Conservation (phyloP, 139 green algal genomes). For the Coelastrella sp. region DNA sequence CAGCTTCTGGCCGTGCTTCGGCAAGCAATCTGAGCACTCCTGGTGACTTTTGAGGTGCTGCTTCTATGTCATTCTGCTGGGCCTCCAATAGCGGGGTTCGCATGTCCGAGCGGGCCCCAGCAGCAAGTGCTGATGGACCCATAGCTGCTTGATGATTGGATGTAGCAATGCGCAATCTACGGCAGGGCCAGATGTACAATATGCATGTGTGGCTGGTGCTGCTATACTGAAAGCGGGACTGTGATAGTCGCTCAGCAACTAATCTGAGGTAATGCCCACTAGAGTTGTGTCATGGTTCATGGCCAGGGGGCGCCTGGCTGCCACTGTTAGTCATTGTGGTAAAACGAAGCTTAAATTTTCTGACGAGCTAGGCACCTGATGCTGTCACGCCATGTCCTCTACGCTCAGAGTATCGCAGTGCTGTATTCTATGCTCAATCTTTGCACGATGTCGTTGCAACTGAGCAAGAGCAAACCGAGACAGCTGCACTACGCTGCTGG, state of each 20-base stretch:
- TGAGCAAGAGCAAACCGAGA: constrained; percentile 32
- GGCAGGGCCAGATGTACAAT: too few relatives aligned
- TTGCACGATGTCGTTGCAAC: constrained; percentile 31
- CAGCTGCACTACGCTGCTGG: constrained; percentile 39
- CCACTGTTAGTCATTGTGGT: background rate
- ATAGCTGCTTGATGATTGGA: background rate
- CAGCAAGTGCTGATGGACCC: background rate
- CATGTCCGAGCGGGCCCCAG: background rate
- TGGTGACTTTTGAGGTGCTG: background rate
- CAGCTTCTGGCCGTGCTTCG: constrained; percentile 40
- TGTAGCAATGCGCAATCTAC: background rate
- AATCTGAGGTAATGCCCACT: too few relatives aligned
- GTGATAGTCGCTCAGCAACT: too few relatives aligned
- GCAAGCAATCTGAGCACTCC: background rate
- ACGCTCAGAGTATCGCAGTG: background rate
- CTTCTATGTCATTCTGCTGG: constrained; percentile 1
- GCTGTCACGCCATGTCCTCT: too few relatives aligned
- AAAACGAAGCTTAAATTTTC: background rate
- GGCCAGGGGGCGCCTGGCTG: background rate
- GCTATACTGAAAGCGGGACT: too few relatives aligned
- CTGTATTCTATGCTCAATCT: background rate
- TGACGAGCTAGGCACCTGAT: background rate
- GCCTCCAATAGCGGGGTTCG: background rate
- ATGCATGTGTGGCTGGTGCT: too few relatives aligned
- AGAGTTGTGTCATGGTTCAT: too few relatives aligned